Base-by-base conservation (phyloP, 495 filamentous ascomycete genomes). In the Podospora sp. region DNA sequence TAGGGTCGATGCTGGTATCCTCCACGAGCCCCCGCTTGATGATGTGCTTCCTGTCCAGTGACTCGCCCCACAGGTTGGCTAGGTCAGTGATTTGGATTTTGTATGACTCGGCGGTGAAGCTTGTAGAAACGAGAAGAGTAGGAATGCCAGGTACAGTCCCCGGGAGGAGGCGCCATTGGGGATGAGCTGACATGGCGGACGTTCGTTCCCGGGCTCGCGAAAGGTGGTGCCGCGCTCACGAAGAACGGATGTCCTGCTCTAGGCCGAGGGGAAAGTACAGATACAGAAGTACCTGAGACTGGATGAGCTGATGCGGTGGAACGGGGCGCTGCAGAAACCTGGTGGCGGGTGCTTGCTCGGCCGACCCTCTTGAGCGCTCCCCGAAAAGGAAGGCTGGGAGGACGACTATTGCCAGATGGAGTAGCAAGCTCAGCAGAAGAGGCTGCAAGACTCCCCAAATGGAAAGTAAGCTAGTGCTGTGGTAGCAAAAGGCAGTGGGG, bases 1-100 rank as follows among this genome's bases (percentile, higher is more conserved):
- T 90, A 0, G 95, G 90, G 76, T 99, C 95, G 64, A 99, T 97
- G 35, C 89, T 89, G 6, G 91, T 91, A 46, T 87, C 83, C 68
- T 87, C 81, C 9, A 88, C 80, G 21, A 88, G 78, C 24, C 91
- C 91, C 62, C 90, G 84, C 46, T 82, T 76, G 25, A 91, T 74
- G 63, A 98, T 92, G 1, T 83, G 82, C 57, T 77, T 76, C 29
- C 85, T 83, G 46, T 87, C 81, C 35, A 97, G 78, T 20, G 72
- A 79, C 79, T 97, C 93, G 4, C 82, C 82, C 95, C 95, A 99
- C n/a, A 97, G 77, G 65, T 87, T 83, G 73, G 88, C 90, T 20
- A 98, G 85, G 76, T 99, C 95, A 4, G 94, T 95, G 29, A 97
- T 74, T 65, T 88, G 85, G 46, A 97, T 70, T 11, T 81, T 85